Evolutionary conservation across 208 protist genomes (phyloP).

Genomic region (Hexamita inflata): DNA sequence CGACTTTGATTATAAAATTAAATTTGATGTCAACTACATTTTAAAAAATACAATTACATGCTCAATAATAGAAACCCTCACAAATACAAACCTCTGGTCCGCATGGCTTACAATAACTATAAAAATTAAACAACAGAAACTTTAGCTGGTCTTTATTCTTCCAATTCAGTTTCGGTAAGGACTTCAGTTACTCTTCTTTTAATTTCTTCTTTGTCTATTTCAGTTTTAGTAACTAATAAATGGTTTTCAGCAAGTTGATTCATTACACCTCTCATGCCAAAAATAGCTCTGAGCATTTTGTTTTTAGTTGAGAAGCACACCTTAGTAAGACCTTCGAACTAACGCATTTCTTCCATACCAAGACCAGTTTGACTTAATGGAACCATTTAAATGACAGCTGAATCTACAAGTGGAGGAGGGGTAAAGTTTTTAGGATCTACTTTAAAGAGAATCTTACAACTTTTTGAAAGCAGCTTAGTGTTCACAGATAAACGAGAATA

Average conservation of each 20-base stretch:
- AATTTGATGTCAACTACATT: too few relatives aligned
- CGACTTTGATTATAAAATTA: too few relatives aligned
- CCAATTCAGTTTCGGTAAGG: neutral
- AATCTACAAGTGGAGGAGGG: conserved; percentile 91
- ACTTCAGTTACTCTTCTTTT: neutral
- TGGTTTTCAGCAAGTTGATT: conserved; percentile 60
- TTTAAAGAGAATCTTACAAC: conserved; percentile 89
- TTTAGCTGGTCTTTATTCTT: neutral
- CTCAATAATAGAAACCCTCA: too few relatives aligned
- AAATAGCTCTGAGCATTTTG: conserved; percentile 87
- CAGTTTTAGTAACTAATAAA: conserved; percentile 47
- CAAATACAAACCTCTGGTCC: too few relatives aligned
- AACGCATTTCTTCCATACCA: conserved; percentile 39
- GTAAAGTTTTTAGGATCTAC: conserved; percentile 91
- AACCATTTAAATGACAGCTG: conserved; percentile 87
- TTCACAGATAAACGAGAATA: conserved; percentile 97
- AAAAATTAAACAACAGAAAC: conserved; percentile 24
- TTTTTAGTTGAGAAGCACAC: conserved; percentile 95
- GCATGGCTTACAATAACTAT: conserved; percentile 2
- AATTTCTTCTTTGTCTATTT: conserved; percentile 35
- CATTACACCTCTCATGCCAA: conserved; percentile 66
- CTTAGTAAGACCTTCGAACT: conserved; percentile 96
- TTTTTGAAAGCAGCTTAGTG: conserved; percentile 84
- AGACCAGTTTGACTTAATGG: conserved; percentile 50
- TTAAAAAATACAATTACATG: too few relatives aligned